phyloP scores from a whole-genome alignment of 225 moss, liverwort and hornwort species.

The Ulota crispa region DNA sequence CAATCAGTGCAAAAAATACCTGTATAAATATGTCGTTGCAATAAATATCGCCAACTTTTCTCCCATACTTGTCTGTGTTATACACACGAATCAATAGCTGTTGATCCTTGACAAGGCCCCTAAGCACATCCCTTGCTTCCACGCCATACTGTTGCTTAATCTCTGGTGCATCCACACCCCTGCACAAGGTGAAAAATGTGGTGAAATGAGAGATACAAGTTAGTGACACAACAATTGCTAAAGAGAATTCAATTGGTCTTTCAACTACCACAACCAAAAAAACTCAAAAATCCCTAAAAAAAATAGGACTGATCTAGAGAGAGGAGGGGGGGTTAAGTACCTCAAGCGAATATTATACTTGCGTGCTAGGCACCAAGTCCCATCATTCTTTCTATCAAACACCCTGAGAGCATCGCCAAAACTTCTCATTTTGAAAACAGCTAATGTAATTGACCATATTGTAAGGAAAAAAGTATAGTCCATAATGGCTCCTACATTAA shows the following conservation, averaged over 20 bases:
- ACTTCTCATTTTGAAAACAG: too few relatives aligned
- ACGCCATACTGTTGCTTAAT: slow-evolving; percentile 29
- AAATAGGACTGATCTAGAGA: neutral
- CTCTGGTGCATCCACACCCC: slow-evolving; percentile 73
- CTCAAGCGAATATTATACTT: slow-evolving; percentile 46
- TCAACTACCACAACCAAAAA: neutral
- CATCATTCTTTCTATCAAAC: slow-evolving; percentile 28
- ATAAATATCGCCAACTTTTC: slow-evolving; percentile 48
- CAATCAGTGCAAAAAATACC: neutral
- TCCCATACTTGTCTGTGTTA: slow-evolving; percentile 6
- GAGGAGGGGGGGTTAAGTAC: neutral
- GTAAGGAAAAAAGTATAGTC: too few relatives aligned
- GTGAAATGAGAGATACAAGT: neutral
- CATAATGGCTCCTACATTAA: too few relatives aligned
- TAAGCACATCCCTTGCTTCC: slow-evolving; percentile 33
- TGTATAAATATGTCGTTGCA: slow-evolving; percentile 42
- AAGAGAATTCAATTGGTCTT: neutral
- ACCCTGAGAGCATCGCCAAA: slow-evolving; percentile 19
- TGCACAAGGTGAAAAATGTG: neutral
- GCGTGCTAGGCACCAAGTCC: slow-evolving; percentile 29
- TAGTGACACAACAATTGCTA: too few relatives aligned
- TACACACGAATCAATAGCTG: slow-evolving; percentile 41
- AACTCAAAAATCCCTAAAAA: too few relatives aligned
- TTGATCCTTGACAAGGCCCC: slow-evolving; percentile 40
- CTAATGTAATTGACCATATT: too few relatives aligned